Evolutionary conservation across 768 basidiomycete genomes (phyloP).

Genomic region (Brasilioporus rufonigricans): DNA sequence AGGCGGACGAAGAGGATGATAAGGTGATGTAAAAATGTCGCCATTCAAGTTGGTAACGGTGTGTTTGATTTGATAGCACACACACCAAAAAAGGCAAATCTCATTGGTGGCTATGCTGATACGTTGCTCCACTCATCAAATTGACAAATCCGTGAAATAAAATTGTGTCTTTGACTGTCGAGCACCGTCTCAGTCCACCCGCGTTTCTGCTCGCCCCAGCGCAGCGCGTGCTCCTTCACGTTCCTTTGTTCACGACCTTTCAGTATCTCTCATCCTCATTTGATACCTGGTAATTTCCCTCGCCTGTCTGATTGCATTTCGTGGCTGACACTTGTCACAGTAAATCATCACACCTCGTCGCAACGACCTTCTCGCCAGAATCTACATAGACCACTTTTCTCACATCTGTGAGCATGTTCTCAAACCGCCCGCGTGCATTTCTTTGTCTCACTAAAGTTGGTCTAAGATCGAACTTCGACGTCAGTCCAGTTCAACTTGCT

Average conservation of each 20-base stretch:
- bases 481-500: slow-evolving; percentile 9
- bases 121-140: slow-evolving; percentile 17
- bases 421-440: not conserved
- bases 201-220: not conserved
- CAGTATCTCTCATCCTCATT: not conserved
- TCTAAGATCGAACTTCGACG: slow-evolving; percentile 15
- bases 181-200: slow-evolving; percentile 12
- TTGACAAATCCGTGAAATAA: slow-evolving; percentile 25
- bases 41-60: not conserved
- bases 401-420: slow-evolving; percentile 8
- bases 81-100: slow-evolving; percentile 16
- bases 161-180: slow-evolving; percentile 15
- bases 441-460: slow-evolving; percentile 13
- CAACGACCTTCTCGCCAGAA: slow-evolving; percentile 6
- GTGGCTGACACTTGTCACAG: slow-evolving; percentile 16
- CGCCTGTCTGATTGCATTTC: not conserved
- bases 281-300: slow-evolving; percentile 4
- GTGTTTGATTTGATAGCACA: not conserved
- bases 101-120: slow-evolving; percentile 20
- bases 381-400: slow-evolving; percentile 2
- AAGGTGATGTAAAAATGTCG: slow-evolving; percentile 2
- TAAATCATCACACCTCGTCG: slow-evolving; percentile 15
- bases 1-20: not conserved
- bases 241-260: slow-evolving; percentile 18
- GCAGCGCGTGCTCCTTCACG: slow-evolving; percentile 2